Evolutionary conservation across 2,329 filamentous ascomycete species (phyloP), one percentile per base, ranked within the genome.

Genomic region (Claviceps humidiphila): DNA sequence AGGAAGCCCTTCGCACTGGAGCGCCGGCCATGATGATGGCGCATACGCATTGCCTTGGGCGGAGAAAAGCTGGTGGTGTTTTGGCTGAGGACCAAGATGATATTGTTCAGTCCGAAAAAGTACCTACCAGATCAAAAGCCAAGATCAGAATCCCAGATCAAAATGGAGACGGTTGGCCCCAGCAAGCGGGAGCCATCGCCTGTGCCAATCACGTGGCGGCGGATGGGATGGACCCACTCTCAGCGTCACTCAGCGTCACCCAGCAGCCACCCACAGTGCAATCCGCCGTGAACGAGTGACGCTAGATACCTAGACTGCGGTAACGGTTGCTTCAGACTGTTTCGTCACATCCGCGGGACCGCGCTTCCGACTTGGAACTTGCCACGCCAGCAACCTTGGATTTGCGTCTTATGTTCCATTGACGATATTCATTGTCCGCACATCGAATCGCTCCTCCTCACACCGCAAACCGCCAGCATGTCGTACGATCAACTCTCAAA

Each of bases 401-500:
- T 14, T 44, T 44, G 13, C 34, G 22, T 17, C 16, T 20, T 43
- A 6, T 9, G 2, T 14, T 30, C 24, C n/a, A 9, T 16, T n/a
- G 30, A 11, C 20, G n/a, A 26, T 14, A 3, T 4, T 20, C 11
- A 11, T 22, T 34, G 7, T n/a, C 7, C 2, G 34, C 7, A 7
- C 34, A 22, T 8, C 17, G 17, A 17, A 24, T 22, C 17, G 3
- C 45, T 22, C 22, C 45, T 5, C 26, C 8, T 47, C 30, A n/a
- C 41, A 34, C 30, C 14, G 9, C 43, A 51, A 47, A 14, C 13
- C 34, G 43, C 42, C 49, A 47, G 14, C 56, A 97, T 97, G 91
- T 95, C 91, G 17, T 97, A 93, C 71, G 87, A 95, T 66, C 87
- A 88, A 60, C 78, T 93, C 57, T 86, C 86, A 53, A 85, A 81